Conservation (phyloP, 176 grass and related monocot species). For the Cenchrus americanus region DNA sequence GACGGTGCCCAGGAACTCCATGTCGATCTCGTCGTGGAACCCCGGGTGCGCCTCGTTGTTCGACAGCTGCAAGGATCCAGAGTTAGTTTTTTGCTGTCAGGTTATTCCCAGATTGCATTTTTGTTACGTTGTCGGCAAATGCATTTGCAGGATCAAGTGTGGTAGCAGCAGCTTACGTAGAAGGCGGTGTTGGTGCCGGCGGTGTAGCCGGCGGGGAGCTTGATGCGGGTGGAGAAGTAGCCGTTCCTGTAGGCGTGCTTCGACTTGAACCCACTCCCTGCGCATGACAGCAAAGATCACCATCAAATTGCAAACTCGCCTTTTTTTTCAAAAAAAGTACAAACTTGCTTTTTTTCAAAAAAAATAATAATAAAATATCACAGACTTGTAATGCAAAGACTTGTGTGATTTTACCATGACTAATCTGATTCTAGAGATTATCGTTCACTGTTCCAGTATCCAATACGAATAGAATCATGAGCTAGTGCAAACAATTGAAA, state of each 20-base stretch:
- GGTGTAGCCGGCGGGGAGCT: constrained; percentile 70
- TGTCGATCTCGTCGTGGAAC: constrained; percentile 79
- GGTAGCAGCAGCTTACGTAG: constrained; percentile 41
- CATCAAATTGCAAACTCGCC: no score
- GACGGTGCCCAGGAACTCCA: constrained; percentile 72
- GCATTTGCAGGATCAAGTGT: no score
- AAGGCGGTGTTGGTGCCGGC: constrained; percentile 75
- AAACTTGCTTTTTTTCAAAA: no score
- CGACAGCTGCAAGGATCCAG: constrained; percentile 49
- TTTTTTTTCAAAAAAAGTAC: no score
- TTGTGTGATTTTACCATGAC: not conserved
- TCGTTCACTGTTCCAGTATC: not conserved
- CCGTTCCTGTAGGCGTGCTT: constrained; percentile 54
- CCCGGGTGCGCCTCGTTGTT: constrained; percentile 79
- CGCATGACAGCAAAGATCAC: not conserved
- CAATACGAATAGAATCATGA: not conserved
- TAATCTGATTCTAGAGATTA: not conserved
- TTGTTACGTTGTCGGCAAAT: no score
- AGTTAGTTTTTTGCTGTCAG: no score
- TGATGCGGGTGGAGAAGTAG: constrained; percentile 61
- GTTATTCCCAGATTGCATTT: no score
- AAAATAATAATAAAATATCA: no score
- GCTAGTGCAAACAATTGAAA: not conserved
- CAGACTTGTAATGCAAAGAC: not conserved
- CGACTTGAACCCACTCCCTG: constrained; percentile 76